A percentile compares a stretch with the other conserved stretches of the same genome.
phyloP scores from a whole-genome alignment of 2,329 filamentous ascomycete species.

The Talaromyces sp. region DNA sequence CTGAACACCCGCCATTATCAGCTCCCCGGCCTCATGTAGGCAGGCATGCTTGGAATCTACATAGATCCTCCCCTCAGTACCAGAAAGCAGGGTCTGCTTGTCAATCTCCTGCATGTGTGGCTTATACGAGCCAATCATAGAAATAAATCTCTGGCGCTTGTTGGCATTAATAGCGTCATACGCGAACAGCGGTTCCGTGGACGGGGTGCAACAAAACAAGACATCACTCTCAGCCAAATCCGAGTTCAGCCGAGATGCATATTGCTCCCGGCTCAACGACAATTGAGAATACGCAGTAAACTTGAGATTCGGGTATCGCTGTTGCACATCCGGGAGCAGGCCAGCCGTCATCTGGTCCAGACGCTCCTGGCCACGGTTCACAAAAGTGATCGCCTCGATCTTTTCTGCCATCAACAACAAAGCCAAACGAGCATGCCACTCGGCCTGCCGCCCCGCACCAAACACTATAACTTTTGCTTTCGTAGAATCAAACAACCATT shows the following conservation, averaged over 20 bases:
- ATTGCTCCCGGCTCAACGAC: conserved; percentile 19
- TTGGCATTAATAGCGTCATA: conserved; percentile 17
- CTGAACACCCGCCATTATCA: conserved; percentile 35
- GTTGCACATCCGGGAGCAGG: conserved; percentile 27
- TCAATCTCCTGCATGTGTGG: conserved; percentile 50
- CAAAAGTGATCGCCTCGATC: conserved; percentile 63
- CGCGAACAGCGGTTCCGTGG: conserved; percentile 39
- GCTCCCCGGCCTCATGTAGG: conserved; percentile 42
- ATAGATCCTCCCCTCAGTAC: conserved; percentile 57
- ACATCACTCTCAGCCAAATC: conserved; percentile 33
- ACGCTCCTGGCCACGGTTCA: conserved; percentile 62
- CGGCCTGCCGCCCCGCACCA: conserved; percentile 45
- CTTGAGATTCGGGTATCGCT: conserved; percentile 30
- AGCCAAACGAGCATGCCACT: conserved; percentile 46
- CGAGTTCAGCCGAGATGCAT: conserved; percentile 21
- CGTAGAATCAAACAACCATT: conserved; percentile 9
- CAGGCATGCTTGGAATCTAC: conserved; percentile 53
- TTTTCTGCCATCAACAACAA: conserved; percentile 28
- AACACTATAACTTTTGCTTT: conserved; percentile 40
- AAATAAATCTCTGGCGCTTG: conserved; percentile 40
- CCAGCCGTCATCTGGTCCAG: conserved; percentile 41
- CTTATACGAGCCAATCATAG: conserved; percentile 50
- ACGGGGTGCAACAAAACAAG: conserved; percentile 47
- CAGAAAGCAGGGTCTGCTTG: conserved; percentile 40
- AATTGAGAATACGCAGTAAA: conserved; percentile 28